These are phyloP conservation scores for Pichia sp. DNA, from an alignment of 1,139 yeast species.

Conservation along the genomic window DNA sequence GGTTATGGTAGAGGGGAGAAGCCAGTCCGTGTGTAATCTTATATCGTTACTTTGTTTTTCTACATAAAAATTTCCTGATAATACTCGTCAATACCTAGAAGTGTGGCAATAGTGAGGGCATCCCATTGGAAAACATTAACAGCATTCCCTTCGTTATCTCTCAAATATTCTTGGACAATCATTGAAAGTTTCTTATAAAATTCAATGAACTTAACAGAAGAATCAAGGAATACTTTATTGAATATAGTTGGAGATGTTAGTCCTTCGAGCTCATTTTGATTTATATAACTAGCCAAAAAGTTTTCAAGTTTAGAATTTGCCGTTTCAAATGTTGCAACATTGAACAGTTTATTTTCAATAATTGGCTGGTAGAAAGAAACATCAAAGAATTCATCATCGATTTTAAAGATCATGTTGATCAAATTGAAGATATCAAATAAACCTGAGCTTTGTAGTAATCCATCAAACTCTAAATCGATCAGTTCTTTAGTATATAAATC, in stretches of 20 bases:
- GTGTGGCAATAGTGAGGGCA: conserved; percentile 52
- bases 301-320: conserved; percentile 40
- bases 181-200: conserved; percentile 44
- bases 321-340: conserved; percentile 32
- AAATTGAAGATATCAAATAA: conserved; percentile 52
- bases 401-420: conserved; percentile 63
- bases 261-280: conserved; percentile 50
- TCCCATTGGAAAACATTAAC: conserved; percentile 42
- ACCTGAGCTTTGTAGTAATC: conserved; percentile 42
- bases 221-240: conserved; percentile 43
- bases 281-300: conserved; percentile 52
- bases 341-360: conserved; percentile 55
- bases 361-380: conserved; percentile 55
- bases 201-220: conserved; percentile 42
- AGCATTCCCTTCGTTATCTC: conserved; percentile 18
- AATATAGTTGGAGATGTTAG: conserved; percentile 58
- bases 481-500: conserved; percentile 32
- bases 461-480: conserved; percentile 27
- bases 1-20: conserved; percentile 89
- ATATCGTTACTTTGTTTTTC: neutral
- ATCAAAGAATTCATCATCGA: conserved; percentile 46
- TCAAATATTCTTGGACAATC: conserved; percentile 37
- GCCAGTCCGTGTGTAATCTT: conserved; percentile 34
- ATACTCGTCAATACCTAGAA: conserved; percentile 50
- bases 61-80: conserved; percentile 15